phyloP scores from a whole-genome alignment of 352 stramenopile species.

The Pythium sukuiense region DNA sequence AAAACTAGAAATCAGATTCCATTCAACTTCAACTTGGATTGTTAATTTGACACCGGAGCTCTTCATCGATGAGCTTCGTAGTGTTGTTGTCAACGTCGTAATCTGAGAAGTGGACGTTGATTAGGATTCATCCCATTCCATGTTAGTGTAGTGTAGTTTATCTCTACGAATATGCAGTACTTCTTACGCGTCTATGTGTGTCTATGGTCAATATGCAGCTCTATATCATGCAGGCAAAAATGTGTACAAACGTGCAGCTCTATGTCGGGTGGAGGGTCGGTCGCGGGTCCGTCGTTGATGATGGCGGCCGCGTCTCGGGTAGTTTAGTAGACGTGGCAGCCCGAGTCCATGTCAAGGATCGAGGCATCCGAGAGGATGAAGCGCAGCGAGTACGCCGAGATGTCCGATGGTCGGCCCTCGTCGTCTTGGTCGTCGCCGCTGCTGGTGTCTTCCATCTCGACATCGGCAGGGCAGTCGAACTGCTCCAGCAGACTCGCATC shows the following conservation, averaged over 20 bases:
- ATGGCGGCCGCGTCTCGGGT: background rate
- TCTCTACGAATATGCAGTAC: constrained; percentile 18
- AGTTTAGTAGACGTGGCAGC: constrained; percentile 27
- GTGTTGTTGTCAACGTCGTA: background rate
- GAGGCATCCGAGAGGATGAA: constrained; percentile 80
- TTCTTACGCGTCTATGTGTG: constrained; percentile 4
- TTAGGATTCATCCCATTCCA: constrained; percentile 13
- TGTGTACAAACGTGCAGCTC: constrained; percentile 27
- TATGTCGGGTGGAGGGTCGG: constrained; percentile 13
- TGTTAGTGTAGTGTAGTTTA: constrained; percentile 11
- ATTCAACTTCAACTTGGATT: background rate
- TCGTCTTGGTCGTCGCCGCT: constrained; percentile 53
- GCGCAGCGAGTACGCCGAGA: constrained; percentile 80
- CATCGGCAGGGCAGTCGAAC: constrained; percentile 43
- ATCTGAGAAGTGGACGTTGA: constrained; percentile 2
- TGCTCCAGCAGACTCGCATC: constrained; percentile 51
- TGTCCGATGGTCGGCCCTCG: constrained; percentile 30
- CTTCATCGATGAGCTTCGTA: background rate
- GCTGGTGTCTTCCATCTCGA: constrained; percentile 36
- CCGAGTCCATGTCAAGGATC: constrained; percentile 55
- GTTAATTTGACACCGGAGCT: background rate
- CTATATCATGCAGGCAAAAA: constrained; percentile 25
- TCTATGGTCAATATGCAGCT: constrained; percentile 21
- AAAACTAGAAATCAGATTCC: background rate
- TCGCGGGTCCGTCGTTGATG: background rate